These are phyloP conservation scores for Solanum chiquidenum DNA, from an alignment of 257 asterid species.

Conservation along the genomic window DNA sequence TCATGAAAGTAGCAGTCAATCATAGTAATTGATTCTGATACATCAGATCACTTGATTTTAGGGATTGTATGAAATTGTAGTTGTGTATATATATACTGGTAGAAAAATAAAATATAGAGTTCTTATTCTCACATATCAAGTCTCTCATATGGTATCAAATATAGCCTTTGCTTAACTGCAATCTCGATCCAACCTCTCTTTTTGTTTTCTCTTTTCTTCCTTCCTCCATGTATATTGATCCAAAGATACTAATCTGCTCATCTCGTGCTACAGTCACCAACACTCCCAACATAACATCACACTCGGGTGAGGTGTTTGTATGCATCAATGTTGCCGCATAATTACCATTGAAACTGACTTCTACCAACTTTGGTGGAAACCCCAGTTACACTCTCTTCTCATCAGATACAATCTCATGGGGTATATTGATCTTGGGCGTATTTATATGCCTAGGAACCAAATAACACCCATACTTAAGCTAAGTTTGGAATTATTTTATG, in stretches of 20 bases:
- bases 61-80: not conserved
- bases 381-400: not conserved
- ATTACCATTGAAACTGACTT: not conserved
- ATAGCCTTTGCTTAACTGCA: not conserved
- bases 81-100: not conserved
- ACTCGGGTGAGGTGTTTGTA: not conserved
- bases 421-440: not conserved
- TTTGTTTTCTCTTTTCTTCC: not conserved
- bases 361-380: not conserved
- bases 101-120: not conserved
- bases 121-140: not conserved
- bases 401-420: not conserved
- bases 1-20: not conserved
- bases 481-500: no score
- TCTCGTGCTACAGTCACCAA: not conserved
- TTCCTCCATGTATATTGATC: not conserved
- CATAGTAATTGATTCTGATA: not conserved
- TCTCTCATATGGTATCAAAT: not conserved
- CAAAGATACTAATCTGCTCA: not conserved
- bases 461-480: no score
- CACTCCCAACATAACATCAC: not conserved
- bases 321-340: not conserved
- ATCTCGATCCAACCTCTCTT: not conserved
- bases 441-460: no score
- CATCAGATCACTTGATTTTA: not conserved